Conservation (phyloP, 495 filamentous ascomycete genomes). For the Hyaloscypha variabilis region DNA sequence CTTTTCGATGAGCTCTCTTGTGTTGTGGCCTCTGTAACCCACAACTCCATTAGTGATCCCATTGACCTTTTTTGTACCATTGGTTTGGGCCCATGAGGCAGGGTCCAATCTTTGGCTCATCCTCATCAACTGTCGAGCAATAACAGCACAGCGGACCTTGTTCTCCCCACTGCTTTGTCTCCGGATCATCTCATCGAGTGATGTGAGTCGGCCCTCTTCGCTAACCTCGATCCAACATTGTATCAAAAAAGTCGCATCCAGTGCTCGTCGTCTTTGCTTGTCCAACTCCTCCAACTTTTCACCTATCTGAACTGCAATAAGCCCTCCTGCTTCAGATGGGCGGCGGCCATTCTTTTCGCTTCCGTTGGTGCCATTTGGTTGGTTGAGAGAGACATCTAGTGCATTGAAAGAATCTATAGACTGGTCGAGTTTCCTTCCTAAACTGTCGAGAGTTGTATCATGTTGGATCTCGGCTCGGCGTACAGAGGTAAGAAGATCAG, state of each 20-base stretch:
- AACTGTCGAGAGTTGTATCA: slow-evolving; percentile 79
- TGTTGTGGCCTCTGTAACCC: slow-evolving; percentile 58
- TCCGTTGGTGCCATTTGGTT: slow-evolving; percentile 37
- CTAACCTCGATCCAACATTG: slow-evolving; percentile 95
- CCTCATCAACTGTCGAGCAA: slow-evolving; percentile 83
- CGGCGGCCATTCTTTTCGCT: slow-evolving; percentile 20
- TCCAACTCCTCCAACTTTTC: slow-evolving; percentile 93
- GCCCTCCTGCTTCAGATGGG: slow-evolving; percentile 64
- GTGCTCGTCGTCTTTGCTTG: slow-evolving; percentile 81
- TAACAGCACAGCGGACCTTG: slow-evolving; percentile 85
- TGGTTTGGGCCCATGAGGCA: slow-evolving; percentile 64
- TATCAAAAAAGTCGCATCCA: slow-evolving; percentile 92
- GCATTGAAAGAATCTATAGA: slow-evolving; percentile 89
- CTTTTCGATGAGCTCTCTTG: slow-evolving; percentile 91
- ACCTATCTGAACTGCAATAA: slow-evolving; percentile 92
- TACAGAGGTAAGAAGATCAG: slow-evolving; percentile 85
- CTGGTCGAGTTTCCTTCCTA: slow-evolving; percentile 86
- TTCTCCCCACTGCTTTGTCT: slow-evolving; percentile 78
- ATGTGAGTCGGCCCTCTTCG: slow-evolving; percentile 77
- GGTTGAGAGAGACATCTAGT: slow-evolving; percentile 78
- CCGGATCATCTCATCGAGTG: slow-evolving; percentile 75
- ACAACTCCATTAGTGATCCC: slow-evolving; percentile 53
- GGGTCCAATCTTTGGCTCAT: slow-evolving; percentile 86
- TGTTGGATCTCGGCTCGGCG: slow-evolving; percentile 91
- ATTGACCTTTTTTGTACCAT: slow-evolving; percentile 57